A percentile compares a stretch with the other conserved stretches of the same genome.
phyloP scores from a whole-genome alignment of 805 yeast species.

The Saccharomycopsis fibuligera region DNA sequence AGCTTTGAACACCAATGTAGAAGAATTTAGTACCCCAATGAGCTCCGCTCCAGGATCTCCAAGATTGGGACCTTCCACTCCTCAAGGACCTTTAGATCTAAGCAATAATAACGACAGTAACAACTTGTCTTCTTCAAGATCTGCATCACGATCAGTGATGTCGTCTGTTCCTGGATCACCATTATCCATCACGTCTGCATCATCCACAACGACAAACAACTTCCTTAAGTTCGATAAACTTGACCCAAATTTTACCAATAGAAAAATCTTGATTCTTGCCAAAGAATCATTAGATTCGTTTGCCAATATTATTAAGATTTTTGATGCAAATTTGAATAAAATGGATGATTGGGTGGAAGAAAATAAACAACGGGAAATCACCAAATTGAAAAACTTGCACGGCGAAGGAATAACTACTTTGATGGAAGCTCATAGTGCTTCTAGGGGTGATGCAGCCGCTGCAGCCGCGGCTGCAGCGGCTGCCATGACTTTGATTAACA shows the following conservation, averaged over 20 bases:
- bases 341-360: constrained; percentile 74
- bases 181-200: neutral
- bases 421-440: too few relatives aligned
- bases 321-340: constrained; percentile 74
- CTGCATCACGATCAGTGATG: neutral
- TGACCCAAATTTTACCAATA: constrained; percentile 38
- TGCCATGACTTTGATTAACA: too few relatives aligned
- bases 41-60: constrained; percentile 19
- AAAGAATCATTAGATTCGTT: constrained; percentile 88
- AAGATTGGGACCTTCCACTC: neutral
- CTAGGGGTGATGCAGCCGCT: too few relatives aligned
- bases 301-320: constrained; percentile 70
- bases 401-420: too few relatives aligned
- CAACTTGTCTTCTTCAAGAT: neutral
- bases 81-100: constrained; percentile 9
- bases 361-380: constrained; percentile 14
- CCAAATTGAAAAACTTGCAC: constrained; percentile 9
- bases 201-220: constrained; percentile 14
- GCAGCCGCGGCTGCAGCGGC: too few relatives aligned
- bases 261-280: constrained; percentile 73
- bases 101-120: neutral
- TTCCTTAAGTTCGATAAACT: constrained; percentile 19
- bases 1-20: constrained; percentile 29
- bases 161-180: neutral
- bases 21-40: constrained; percentile 23